These are phyloP conservation scores for Picea abies DNA, from an alignment of 83 land plant species.

Conservation along the genomic window DNA sequence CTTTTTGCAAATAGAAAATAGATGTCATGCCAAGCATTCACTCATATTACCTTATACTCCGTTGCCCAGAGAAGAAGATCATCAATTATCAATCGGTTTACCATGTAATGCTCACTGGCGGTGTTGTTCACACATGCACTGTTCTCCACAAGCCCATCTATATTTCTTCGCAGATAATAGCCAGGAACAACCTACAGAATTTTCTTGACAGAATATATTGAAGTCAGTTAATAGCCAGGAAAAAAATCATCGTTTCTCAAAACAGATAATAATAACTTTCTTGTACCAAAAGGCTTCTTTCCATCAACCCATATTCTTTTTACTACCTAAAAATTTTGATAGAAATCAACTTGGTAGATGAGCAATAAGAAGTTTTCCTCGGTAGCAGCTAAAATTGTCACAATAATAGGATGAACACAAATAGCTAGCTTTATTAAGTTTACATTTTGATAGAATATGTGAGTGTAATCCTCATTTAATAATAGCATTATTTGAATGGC, in stretches of 20 bases:
- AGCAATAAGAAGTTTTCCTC: too few relatives aligned
- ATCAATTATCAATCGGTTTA: conserved; percentile 89
- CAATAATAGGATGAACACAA: not conserved
- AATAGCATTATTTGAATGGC: not conserved
- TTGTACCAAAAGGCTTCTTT: not conserved
- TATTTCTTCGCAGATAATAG: conserved; percentile 80
- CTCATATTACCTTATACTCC: conserved; percentile 70
- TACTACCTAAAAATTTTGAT: not conserved
- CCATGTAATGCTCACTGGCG: conserved; percentile 96
- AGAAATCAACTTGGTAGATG: not conserved
- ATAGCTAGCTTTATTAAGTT: not conserved
- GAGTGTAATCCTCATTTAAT: not conserved
- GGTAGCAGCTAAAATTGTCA: too few relatives aligned
- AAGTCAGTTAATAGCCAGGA: not conserved
- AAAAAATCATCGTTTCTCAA: not conserved
- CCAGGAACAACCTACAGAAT: conserved; percentile 86
- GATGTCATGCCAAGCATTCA: not conserved
- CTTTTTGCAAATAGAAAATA: too few relatives aligned
- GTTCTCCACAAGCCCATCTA: conserved; percentile 82
- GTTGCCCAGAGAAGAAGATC: conserved; percentile 87
- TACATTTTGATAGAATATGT: not conserved
- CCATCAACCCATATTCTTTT: not conserved
- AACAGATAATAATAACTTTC: not conserved
- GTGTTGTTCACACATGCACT: conserved; percentile 93
- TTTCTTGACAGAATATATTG: not conserved